phyloP scores from a whole-genome alignment of 192 early-diverging fungal genomes.

The Backusella psychrophila region DNA sequence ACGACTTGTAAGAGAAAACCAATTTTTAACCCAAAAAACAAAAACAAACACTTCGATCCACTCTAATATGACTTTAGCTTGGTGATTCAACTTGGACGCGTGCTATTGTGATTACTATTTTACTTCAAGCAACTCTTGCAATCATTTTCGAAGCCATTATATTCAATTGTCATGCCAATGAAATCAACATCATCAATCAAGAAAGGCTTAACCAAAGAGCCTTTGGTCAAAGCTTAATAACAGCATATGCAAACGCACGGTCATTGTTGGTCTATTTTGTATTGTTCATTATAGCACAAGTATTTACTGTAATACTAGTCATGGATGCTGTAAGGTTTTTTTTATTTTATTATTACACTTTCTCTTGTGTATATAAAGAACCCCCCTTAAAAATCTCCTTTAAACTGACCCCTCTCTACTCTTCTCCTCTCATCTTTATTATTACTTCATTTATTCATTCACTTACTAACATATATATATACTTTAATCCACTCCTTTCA shows the following conservation, averaged over 20 bases:
- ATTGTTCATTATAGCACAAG: conserved; percentile 83
- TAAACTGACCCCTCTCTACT: background rate
- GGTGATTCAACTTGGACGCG: conserved; percentile 41
- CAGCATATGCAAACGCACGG: conserved; percentile 42
- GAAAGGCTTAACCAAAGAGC: conserved; percentile 29
- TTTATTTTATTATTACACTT: background rate
- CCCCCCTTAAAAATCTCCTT: background rate
- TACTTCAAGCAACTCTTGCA: conserved; percentile 28
- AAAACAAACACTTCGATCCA: background rate
- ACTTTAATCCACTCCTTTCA: background rate
- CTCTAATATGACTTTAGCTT: conserved; percentile 24
- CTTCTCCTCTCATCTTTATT: background rate
- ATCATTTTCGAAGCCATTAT: conserved; percentile 39
- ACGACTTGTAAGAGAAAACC: background rate
- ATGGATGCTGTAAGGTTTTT: conserved; percentile 69
- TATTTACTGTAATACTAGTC: conserved; percentile 80
- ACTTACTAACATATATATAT: background rate
- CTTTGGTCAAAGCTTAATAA: conserved; percentile 13
- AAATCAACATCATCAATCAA: conserved; percentile 27
- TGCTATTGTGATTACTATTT: conserved; percentile 28
- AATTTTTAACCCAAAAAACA: background rate
- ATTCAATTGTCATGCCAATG: conserved; percentile 24
- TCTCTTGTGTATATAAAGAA: background rate
- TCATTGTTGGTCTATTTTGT: conserved; percentile 79
- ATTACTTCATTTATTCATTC: background rate